Base-by-base conservation (phyloP, 805 yeast genomes). In the Saccharomycopsis lassenensis region DNA sequence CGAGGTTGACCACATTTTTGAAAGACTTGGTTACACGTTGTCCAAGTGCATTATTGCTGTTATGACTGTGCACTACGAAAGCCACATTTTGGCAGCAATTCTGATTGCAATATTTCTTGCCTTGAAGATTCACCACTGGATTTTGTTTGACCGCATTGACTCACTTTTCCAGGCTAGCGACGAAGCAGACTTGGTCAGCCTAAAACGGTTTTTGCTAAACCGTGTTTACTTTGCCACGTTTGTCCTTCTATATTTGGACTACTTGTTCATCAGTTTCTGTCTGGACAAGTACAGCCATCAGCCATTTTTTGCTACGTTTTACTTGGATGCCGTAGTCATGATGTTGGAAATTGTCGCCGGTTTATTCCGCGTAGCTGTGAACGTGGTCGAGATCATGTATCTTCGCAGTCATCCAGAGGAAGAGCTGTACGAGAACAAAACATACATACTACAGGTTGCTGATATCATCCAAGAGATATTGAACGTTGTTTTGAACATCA, bases 1-100 rank as follows among this genome's bases (percentile, higher is more conserved):
- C 23, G 98, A 89, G 52, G 56, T 68, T 36, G 94, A 87, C 47
- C 87, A 80, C 50, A 65, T 73, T 35, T 71, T 66, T 52, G 93
- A 70, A 52, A 67, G 74, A 52, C 64, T 71, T 35, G 81, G 77
- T 65, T 74, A 60, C 37, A 68, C 82, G 2, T 59, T 79, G 15
- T 72, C 82, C 27, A 75, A 74, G 46, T 66, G 79, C 37, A 52
- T 84, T 34, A 56, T 79, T 50, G 67, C 75, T 10, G 54, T 72
- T 12, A 66, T 76, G 1, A 63, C 71, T 54, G 72, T 73, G 51
- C 57, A 65, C 23, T 67, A 63, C 35, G 70, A 65, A 30, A 59
- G 65, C 41, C 62, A 61, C 33, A 46, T 73, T 15, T 52, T 69
- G 26, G 56, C 72, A n/a, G 67, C 63, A 36, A 46, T 54, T 43